These are phyloP conservation scores for Enterospora canceri DNA, from an alignment of 371 early-diverging fungal species.

Conservation along the genomic window DNA sequence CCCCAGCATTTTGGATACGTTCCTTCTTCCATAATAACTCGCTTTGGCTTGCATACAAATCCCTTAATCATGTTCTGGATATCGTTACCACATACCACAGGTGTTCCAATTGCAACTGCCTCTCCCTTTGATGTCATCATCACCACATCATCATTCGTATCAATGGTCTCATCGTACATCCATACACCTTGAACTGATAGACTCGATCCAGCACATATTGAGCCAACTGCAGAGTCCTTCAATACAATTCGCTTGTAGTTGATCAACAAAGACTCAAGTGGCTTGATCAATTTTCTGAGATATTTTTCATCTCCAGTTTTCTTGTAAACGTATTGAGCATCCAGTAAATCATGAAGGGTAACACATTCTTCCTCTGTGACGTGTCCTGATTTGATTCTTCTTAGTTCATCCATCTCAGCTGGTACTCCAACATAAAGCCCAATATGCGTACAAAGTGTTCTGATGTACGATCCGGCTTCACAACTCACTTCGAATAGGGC, in stretches of 20 bases:
- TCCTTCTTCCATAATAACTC: slow-evolving; percentile 98
- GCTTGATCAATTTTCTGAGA: slow-evolving; percentile 81
- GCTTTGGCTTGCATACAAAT: slow-evolving; percentile 89
- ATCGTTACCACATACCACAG: slow-evolving; percentile 83
- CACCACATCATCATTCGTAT: slow-evolving; percentile 80
- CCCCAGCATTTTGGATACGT: slow-evolving; percentile 94
- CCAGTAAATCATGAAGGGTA: slow-evolving; percentile 95
- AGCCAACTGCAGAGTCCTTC: slow-evolving; percentile 93
- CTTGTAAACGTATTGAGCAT: slow-evolving; percentile 90
- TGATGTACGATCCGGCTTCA: slow-evolving; percentile 98
- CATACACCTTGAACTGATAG: slow-evolving; percentile 89
- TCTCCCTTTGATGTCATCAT: slow-evolving; percentile 98
- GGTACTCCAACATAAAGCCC: slow-evolving; percentile 85
- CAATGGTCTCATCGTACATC: slow-evolving; percentile 84
- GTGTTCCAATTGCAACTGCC: slow-evolving; percentile 86
- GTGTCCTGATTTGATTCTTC: slow-evolving; percentile 88
- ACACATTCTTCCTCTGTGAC: slow-evolving; percentile 71
- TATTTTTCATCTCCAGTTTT: slow-evolving; percentile 79
- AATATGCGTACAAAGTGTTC: slow-evolving; percentile 94
- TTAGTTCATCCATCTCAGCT: slow-evolving; percentile 97
- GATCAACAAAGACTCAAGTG: slow-evolving; percentile 81
- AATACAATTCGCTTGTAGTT: slow-evolving; percentile 90
- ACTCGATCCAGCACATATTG: slow-evolving; percentile 96
- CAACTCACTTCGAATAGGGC: slow-evolving; percentile 92
- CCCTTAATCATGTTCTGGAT: slow-evolving; percentile 82